A percentile compares a stretch with the other conserved stretches of the same genome.
phyloP scores from a whole-genome alignment of 163 green algal species.

The Coccomyxa subellipsoidea region DNA sequence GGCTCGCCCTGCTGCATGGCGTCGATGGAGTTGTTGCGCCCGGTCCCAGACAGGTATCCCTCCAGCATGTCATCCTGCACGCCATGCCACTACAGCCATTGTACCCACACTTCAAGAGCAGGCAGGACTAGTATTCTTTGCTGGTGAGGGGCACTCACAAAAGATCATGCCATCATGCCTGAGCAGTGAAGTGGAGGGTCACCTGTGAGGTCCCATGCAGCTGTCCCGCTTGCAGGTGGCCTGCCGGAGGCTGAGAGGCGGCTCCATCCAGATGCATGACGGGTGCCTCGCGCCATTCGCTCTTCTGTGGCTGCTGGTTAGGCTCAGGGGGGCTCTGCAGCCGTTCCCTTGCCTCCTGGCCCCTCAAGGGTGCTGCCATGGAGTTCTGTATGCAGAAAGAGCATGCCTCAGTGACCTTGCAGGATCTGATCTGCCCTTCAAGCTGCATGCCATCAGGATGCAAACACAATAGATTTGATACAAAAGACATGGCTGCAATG shows the following conservation, averaged over 20 bases:
- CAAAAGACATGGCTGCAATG: too few species aligned
- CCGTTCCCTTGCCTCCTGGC: not conserved
- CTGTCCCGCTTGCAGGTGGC: not conserved
- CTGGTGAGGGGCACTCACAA: too few species aligned
- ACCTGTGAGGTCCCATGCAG: not conserved
- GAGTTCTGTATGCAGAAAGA: not conserved
- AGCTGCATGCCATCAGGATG: too few species aligned
- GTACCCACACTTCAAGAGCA: too few species aligned
- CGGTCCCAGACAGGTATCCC: not conserved
- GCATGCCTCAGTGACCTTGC: too few species aligned
- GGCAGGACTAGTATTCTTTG: too few species aligned
- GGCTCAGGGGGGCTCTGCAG: not conserved
- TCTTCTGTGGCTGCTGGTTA: not conserved
- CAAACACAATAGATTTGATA: too few species aligned
- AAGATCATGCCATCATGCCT: not conserved
- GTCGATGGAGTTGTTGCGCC: conserved; percentile 4
- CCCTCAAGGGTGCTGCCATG: not conserved
- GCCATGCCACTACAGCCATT: too few species aligned
- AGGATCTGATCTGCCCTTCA: too few species aligned
- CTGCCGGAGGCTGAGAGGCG: not conserved
- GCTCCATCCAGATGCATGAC: not conserved
- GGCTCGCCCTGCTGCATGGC: not conserved
- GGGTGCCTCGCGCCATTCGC: not conserved
- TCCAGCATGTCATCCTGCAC: conserved; percentile 1
- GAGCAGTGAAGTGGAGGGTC: not conserved